Base-by-base conservation (phyloP, 441 rosid species). In the Geranium incanum region DNA sequence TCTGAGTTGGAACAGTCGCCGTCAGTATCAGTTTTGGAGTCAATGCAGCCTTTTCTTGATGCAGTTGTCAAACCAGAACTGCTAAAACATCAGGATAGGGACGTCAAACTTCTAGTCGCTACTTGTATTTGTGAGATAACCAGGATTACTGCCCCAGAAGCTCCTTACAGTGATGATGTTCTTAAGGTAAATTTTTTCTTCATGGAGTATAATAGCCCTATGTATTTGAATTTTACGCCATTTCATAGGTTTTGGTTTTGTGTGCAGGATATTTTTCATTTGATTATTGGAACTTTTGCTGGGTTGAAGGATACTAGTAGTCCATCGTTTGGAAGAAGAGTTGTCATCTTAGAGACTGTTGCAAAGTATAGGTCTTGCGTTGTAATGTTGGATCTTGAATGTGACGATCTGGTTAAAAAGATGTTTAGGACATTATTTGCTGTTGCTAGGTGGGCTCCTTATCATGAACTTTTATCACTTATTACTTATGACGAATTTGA, bases 91-190 rank as follows among this genome's bases (percentile, higher is more conserved):
- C 98, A 86, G 81, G 99, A 96, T 77, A 90, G 82, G 85, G 98
- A 96, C 75, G 91, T 88, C 74, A 92, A 89, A 81, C 98, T 96
- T 88, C 89, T 96, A 73, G 89, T 96, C 80, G 98, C 99, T 12
- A 87, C 96, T 36, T 96, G 97, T 72, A 82, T 96, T 73, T 96
- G 98, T 75, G 99, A 96, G 84, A 89, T 93, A 75, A 92, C 98
- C 73, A 90, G 98, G 71, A 86, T 96, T 66, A 92, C 99, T 73
- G 99, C 99, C n/a, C 99, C 99, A 57, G 97, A 92, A 82, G 96
- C 98, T 73, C 98, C 99, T 72, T 96, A 93, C 71, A 81, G 79
- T 71, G 99, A 92, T 82, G 95, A 86, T 66, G 79, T 84, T 75
- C 78, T 96, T 75, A 96, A 91, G 99, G 99, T 94, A 76, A 66